Conservation (phyloP, 148 eudicot species). For the Rhododendron vialii region DNA sequence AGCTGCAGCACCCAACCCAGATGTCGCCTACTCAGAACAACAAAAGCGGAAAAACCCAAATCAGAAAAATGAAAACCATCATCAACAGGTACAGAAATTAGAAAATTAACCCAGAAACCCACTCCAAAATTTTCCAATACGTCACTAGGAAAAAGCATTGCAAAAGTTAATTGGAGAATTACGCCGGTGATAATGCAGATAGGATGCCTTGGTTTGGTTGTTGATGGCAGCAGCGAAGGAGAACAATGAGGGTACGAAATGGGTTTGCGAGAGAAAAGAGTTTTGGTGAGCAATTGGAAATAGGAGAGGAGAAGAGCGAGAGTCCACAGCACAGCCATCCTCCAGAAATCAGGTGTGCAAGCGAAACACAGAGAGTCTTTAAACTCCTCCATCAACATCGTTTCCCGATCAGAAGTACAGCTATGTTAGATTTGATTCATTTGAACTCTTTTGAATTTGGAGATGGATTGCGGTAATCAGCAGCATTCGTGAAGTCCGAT, state of each 20-base stretch:
- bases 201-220: conserved; percentile 26
- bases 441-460: not conserved
- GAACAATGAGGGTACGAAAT: conserved; percentile 22
- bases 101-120: not conserved
- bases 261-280: conserved; percentile 14
- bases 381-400: conserved; percentile 24
- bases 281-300: conserved; percentile 26
- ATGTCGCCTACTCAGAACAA: conserved; percentile 55
- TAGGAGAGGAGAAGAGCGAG: conserved; percentile 46
- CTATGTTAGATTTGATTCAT: not conserved
- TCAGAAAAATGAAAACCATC: not conserved
- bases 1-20: conserved; percentile 90
- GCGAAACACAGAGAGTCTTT: conserved; percentile 30
- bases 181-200: conserved; percentile 84
- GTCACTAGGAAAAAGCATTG: not conserved
- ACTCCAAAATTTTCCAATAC: not conserved
- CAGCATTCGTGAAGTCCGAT: not conserved
- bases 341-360: conserved; percentile 45
- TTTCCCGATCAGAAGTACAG: not conserved
- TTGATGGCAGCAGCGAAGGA: conserved; percentile 2
- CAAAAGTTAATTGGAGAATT: not conserved
- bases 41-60: not conserved
- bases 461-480: not conserved
- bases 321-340: conserved; percentile 66
- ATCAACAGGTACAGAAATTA: not conserved